Conservation (phyloP, 2,329 filamentous ascomycete genomes). For the Blumeriella jaapii region DNA sequence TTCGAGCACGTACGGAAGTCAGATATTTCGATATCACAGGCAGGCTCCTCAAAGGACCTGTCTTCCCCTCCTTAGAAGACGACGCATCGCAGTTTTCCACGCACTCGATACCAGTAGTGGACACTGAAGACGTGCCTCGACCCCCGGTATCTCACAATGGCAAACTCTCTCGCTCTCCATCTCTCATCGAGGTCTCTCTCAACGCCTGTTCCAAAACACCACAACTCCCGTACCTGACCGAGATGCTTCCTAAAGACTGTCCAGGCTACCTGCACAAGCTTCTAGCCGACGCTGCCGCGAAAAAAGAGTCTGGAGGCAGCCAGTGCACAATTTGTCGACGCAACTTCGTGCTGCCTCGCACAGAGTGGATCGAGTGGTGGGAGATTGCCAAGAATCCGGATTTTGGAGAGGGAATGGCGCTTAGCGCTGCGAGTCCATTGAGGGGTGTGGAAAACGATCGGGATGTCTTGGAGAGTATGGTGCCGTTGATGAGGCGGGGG, state of each 20-base stretch:
- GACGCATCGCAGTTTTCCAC: background rate
- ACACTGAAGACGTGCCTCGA: slow-evolving; percentile 9
- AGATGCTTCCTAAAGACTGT: slow-evolving; percentile 15
- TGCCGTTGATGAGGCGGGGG: slow-evolving; percentile 27
- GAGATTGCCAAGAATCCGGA: slow-evolving; percentile 27
- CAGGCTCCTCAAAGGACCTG: slow-evolving; percentile 20
- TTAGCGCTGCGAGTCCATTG: slow-evolving; percentile 16
- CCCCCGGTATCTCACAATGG: slow-evolving; percentile 14
- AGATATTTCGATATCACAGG: slow-evolving; percentile 24
- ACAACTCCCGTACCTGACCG: slow-evolving; percentile 16
- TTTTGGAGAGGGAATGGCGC: slow-evolving; percentile 3
- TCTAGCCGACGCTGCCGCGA: slow-evolving; percentile 24
- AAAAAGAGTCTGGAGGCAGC: slow-evolving; percentile 37
- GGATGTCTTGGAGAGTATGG: slow-evolving; percentile 24
- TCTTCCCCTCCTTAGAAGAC: slow-evolving; percentile 10
- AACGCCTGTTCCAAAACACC: slow-evolving; percentile 15
- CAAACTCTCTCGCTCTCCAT: slow-evolving; percentile 20
- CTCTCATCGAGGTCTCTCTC: slow-evolving; percentile 25
- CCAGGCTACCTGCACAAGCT: slow-evolving; percentile 18
- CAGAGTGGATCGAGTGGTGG: slow-evolving; percentile 55
- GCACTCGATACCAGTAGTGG: slow-evolving; percentile 13
- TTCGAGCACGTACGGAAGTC: slow-evolving; percentile 22
- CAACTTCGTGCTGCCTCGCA: slow-evolving; percentile 37
- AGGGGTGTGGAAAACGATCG: slow-evolving; percentile 22
- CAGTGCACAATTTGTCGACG: slow-evolving; percentile 41